Base-by-base conservation (phyloP, 176 grass and related monocot genomes). In the Carex littledalei region DNA sequence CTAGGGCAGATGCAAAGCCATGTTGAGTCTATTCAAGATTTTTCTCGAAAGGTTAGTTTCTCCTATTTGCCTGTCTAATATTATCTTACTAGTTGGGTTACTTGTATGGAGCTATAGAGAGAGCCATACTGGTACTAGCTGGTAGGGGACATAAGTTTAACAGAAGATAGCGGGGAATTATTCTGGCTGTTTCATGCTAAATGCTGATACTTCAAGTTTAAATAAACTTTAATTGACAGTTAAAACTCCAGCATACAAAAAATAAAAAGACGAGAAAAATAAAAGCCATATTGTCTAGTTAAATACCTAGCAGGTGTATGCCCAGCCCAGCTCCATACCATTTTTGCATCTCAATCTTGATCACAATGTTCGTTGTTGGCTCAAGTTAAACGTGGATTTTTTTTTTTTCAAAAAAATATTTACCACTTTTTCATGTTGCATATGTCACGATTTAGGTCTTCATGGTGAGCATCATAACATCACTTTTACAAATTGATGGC, bases 1-100 rank as follows among this genome's bases (percentile, higher is more conserved):
- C 88, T 93, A 80, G 90, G 58, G 77, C 81, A 94, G 81, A 94
- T 98, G 91, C 89, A 93, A 87, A 94, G 72, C 91, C 90, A 94
- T 86, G 81, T 94, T 79, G 95, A 93, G 79, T 89, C 88, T 93
- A 93, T 98, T 83, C 91, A 90, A 83, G 91, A 80, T 87, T 84
- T 64, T 84, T 88, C 95, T 80, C 82, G 92, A 84, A 98, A 94
- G 91, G 94, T 97, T 73, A 18, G n/a, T 21, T 73, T 68, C 49
- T 70, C 18, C 41, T 50, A 49, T 50, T 73, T 47, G 39, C 49
- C n/a, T 45, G 18, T 73, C n/a, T 49, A 4, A 50, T 73, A 14
- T 50, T 73, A 73, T 49, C 18, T 50, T 73, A 50, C 13, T 12
- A 73, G 5, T 21, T 50, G 39, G 17, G 69, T 50, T 73, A 73